Percentiles rank a stretch among this genome's conserved stretches.
phyloP scores from a whole-genome alignment of 345 rosid genomes.

The Aegle marmelos region DNA sequence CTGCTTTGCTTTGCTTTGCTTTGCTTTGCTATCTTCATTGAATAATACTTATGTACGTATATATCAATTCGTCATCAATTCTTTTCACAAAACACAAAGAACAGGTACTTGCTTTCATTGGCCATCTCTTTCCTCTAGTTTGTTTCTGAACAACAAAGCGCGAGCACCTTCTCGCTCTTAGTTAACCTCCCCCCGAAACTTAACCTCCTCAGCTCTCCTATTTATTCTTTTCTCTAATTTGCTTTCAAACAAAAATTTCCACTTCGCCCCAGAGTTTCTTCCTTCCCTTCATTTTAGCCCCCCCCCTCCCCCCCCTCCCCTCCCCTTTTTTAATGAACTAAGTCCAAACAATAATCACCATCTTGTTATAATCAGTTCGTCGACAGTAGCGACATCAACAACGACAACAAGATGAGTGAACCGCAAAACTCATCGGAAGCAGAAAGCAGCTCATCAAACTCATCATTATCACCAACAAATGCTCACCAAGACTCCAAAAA shows the following conservation, averaged over 20 bases:
- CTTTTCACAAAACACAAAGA: background rate
- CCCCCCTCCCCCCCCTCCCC: no score
- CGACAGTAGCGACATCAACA: background rate
- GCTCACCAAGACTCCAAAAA: conserved; percentile 21
- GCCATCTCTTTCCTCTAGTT: background rate
- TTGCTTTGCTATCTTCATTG: background rate
- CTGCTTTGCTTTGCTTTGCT: background rate
- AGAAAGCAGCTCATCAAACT: conserved; percentile 29
- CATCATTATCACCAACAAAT: conserved; percentile 22
- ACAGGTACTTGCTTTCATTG: background rate
- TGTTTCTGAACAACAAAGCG: conserved; percentile 1
- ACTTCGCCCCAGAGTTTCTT: background rate
- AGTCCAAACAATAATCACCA: background rate
- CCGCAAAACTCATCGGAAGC: conserved; percentile 30
- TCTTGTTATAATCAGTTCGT: background rate
- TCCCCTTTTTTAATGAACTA: background rate
- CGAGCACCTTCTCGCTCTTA: no score
- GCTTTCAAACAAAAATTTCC: conserved; percentile 3
- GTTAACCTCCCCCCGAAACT: no score
- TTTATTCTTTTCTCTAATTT: conserved; percentile 1
- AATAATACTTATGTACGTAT: background rate
- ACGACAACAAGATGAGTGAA: conserved; percentile 21
- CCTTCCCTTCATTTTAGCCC: background rate
- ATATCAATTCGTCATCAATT: background rate
- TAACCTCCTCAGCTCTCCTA: no score